phyloP scores from a whole-genome alignment of 1,139 yeast genomes.

The Saccharomyces hybrid region DNA sequence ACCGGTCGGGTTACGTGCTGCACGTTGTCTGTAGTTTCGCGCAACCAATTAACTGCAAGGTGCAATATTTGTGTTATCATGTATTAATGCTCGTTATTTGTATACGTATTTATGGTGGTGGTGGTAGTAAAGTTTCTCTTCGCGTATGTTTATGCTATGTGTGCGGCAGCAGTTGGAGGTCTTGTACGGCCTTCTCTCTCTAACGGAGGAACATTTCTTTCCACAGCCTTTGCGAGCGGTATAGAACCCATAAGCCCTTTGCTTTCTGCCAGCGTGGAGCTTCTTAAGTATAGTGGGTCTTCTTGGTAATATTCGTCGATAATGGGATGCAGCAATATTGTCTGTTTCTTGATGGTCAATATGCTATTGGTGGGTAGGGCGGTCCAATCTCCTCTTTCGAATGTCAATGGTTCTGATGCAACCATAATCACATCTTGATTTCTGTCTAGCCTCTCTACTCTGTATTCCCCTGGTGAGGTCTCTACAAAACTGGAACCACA shows the following conservation, averaged over 20 bases:
- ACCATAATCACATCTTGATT: slow-evolving; percentile 94
- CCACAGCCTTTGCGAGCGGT: slow-evolving; percentile 44
- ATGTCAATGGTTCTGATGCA: slow-evolving; percentile 92
- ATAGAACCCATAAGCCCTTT: slow-evolving; percentile 85
- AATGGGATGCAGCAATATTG: slow-evolving; percentile 85
- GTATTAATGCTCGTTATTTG: background rate
- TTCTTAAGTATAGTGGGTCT: slow-evolving; percentile 60
- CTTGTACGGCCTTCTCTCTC: slow-evolving; percentile 73
- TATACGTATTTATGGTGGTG: slow-evolving; percentile 8
- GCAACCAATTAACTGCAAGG: background rate
- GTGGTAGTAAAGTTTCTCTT: slow-evolving; percentile 15
- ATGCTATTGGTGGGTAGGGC: slow-evolving; percentile 90
- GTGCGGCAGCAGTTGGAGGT: slow-evolving; percentile 17
- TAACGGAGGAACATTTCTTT: slow-evolving; percentile 67
- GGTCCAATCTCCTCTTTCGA: slow-evolving; percentile 96
- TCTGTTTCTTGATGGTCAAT: slow-evolving; percentile 75
- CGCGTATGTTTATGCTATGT: slow-evolving; percentile 6
- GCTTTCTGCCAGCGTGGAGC: slow-evolving; percentile 75
- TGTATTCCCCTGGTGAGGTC: slow-evolving; percentile 79
- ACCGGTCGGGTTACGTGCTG: background rate
- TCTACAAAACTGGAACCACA: slow-evolving; percentile 89
- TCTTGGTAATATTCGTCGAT: slow-evolving; percentile 79
- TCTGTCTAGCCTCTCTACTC: slow-evolving; percentile 88
- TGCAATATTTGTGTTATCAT: background rate
- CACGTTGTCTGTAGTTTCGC: background rate